Base-by-base conservation (phyloP, 2,329 filamentous ascomycete genomes). In the Trichoderma breve region DNA sequence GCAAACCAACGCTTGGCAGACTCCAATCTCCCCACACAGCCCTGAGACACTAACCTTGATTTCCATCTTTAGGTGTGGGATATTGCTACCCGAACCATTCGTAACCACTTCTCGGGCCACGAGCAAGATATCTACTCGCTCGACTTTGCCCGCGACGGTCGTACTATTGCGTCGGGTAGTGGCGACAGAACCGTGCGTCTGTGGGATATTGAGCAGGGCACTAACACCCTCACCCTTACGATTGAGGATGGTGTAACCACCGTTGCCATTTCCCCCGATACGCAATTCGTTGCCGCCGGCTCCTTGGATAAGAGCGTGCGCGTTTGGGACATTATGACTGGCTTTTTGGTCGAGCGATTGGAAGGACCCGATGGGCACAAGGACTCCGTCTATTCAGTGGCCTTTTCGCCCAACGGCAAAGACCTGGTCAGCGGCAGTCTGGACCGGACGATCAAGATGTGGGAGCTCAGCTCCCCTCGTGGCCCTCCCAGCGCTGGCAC, bases 381-480 rank as follows among this genome's bases (percentile, higher is more conserved):
- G 83, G 96, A 99, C 74, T 97, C 93, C 77, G 96, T 98, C 26
- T 98, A 98, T 82, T 95, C 92, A 14, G 96, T 99, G 26, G 95
- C 96, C 0, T 99, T 99, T 82, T 95, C 95, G 15, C 96, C 96
- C 32, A 95, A 93, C 77, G 95, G 95, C 73, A 93, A 94, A 77
- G 93, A 97, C 76, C 90, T 99, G 53, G 95, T 98, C 79, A 97
- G 93, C 78, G 96, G 96, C 74, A 97, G 93, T 87, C 85, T 98
- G 76, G 96, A 99, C 81, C 97, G 97, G 87, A 98, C 95, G 0
- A 98, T 98, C 86, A 97, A 98, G 86, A 97, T 98, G 92, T 99
- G 96, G 95, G 95, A 98, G 85, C 88, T 99, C 65, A 91, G 89
- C 70, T 89, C 92, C 26, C 89, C 91, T 58, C 89, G 92, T 76